phyloP scores from a whole-genome alignment of 2,329 filamentous ascomycete species.

The Zasmidium cellare region DNA sequence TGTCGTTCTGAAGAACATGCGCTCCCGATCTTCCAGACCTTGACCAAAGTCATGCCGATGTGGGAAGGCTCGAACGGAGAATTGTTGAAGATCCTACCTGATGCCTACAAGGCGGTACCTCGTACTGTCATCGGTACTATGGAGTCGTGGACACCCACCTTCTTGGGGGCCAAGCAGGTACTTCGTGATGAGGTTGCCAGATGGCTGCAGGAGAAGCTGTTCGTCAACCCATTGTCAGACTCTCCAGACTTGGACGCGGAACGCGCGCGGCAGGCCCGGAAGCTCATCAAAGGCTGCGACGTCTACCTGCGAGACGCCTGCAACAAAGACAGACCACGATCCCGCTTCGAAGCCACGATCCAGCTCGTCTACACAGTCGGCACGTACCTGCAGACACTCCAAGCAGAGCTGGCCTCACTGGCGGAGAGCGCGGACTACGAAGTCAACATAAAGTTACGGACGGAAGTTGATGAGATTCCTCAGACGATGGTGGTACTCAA shows the following conservation, averaged over 20 bases:
- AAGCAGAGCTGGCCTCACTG: not conserved
- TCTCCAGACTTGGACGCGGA: not conserved
- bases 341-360: not conserved
- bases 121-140: constrained; percentile 11
- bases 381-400: not conserved
- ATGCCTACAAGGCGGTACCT: constrained; percentile 11
- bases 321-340: not conserved
- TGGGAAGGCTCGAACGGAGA: constrained; percentile 22
- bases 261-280: not conserved
- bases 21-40: constrained; percentile 4
- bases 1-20: constrained; percentile 1
- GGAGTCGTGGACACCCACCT: constrained; percentile 11
- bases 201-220: not conserved
- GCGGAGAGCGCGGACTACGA: not conserved
- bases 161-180: constrained; percentile 1
- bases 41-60: constrained; percentile 10
- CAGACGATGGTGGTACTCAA: not conserved
- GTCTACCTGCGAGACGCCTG: not conserved
- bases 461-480: not conserved
- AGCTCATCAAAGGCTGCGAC: not conserved
- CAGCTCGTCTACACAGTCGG: not conserved
- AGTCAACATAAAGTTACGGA: not conserved
- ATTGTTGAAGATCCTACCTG: constrained; percentile 13
- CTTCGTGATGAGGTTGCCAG: not conserved
- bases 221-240: not conserved